Percentiles rank a stretch among this genome's conserved stretches.
Evolutionary conservation across 116 monocot species (phyloP).

Genomic region (Zostera marina): DNA sequence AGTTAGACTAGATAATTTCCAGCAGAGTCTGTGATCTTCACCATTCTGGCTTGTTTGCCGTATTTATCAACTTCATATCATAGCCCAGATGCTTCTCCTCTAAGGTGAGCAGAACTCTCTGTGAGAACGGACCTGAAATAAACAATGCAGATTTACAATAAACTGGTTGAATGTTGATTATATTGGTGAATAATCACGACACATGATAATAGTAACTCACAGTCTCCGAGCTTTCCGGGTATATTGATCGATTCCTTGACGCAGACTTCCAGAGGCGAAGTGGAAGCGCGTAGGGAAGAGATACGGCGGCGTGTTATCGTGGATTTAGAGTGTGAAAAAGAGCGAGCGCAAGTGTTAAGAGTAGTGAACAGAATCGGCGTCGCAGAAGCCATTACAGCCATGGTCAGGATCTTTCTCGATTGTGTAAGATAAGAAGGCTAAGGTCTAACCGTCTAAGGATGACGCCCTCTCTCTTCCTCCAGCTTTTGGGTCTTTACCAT

Average conservation of each 20-base stretch:
- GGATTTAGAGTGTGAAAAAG: neutral
- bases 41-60: slow-evolving; percentile 81
- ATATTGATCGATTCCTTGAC: slow-evolving; percentile 26
- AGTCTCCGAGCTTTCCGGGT: slow-evolving; percentile 22
- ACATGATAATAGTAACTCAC: slow-evolving; percentile 6
- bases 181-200: neutral
- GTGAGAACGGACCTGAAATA: slow-evolving; percentile 71
- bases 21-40: slow-evolving; percentile 9
- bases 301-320: neutral
- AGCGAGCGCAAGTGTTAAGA: slow-evolving; percentile 1
- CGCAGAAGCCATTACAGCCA: neutral
- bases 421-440: too few relatives aligned
- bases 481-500: too few relatives aligned
- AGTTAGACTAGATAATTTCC: neutral
- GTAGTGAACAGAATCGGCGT: neutral
- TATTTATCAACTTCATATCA: slow-evolving; percentile 58
- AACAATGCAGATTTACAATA: neutral
- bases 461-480: too few relatives aligned
- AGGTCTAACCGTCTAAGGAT: too few relatives aligned
- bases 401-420: neutral
- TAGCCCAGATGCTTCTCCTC: slow-evolving; percentile 82
- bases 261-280: slow-evolving; percentile 25
- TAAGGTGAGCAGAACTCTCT: slow-evolving; percentile 70
- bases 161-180: neutral
- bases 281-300: neutral